Base-by-base conservation (phyloP, 2,329 filamentous ascomycete species). In the Pezicula neosporulosa region DNA sequence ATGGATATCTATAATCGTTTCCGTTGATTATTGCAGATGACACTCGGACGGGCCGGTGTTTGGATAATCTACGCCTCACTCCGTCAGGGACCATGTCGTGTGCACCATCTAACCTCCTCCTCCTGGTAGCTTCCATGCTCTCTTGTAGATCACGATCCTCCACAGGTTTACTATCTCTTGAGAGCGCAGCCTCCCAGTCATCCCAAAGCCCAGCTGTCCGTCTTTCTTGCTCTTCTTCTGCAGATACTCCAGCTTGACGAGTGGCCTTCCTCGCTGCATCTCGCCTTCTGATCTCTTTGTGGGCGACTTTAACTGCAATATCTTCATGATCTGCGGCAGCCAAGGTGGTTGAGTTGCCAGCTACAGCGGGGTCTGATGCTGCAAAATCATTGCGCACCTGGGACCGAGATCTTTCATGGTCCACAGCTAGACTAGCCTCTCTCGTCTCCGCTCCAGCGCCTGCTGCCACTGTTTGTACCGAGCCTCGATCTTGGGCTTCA, bases 401-500 rank as follows among this genome's bases (percentile, higher is more conserved):
- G 4, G 53, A 50, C 18, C 46, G 42, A 12, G 49, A 49, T 37
- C 51, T 47, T 7, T 55, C 54, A 35, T 50, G 42, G 8, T 42
- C 47, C 13, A 52, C 18, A 8, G 39, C 45, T 15, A 47, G n/a
- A 38, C 35, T 56, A 5, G 54, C 28, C 35, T 64, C 35, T 64
- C 58, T 52, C 68, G 64, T 59, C 67, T 72, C 21, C 67, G 69
- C 8, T 74, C 70, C 42, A 77, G 71, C 42, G 72, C 72, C 50
- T 81, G 77, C 52, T 77, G 67, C 80, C 89, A 93, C 49, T 80
- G 77, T n/a, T 85, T 77, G 64, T 89, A 85, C 13, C 86, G 80
- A 55, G 77, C 78, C 43, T 87, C 83, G 49, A 99, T 87, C 16
- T 85, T 79, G 1, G 90, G 90, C 63, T 91, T 94, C 51, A 97